Evolutionary conservation across 352 stramenopile species (phyloP), one percentile per base, ranked within the genome.

Genomic region (Pythium plurisporium): DNA sequence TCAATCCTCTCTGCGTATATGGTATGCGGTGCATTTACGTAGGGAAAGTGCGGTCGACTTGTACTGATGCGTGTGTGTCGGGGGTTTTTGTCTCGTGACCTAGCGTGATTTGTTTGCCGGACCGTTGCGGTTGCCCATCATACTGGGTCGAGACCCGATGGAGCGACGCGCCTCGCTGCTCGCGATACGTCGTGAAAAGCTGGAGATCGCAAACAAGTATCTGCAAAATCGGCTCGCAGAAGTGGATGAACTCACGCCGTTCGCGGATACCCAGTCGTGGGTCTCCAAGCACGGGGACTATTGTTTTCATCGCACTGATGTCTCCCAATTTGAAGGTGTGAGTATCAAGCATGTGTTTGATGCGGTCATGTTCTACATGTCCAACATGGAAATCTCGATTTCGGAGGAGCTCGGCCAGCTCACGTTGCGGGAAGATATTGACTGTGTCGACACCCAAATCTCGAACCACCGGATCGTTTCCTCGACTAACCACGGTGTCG

Each of bases 321-420:
- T 82, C 38, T 62, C 67, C 11, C 71, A 72, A 22, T 83, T 87
- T 48, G 68, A 71, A 11, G 61, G 65, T 10, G 65, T 74, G 0
- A 41, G 69, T 3, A 61, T 84, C 23, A 69, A 68, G n/a, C 60
- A 85, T 31, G 73, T 85, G n/a, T 86, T 70, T 31, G 75, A 88
- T 14, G 63, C 70, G 11, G 54, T 82, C 8, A 44, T 73, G 10
- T 74, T 64, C 15, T 82, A 75, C 60, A 66, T 74, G 41, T 31
- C 71, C 14, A 83, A 80, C 29, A 74, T 86, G 64, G 73, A 88
- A 50, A 86, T 85, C 46, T 74, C 55, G 4, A 75, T 88, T 19
- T 79, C 73, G 3, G 74, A 82, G 47, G 44, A 64, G 14, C 43
- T 87, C 8, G 74, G 74, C 10, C 56, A 84, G 37, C 64, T 76